Percentiles rank a stretch among this genome's conserved stretches.
Evolutionary conservation across 2,329 filamentous ascomycete genomes (phyloP).

Genomic region (Davidsoniella neocaledoniae): DNA sequence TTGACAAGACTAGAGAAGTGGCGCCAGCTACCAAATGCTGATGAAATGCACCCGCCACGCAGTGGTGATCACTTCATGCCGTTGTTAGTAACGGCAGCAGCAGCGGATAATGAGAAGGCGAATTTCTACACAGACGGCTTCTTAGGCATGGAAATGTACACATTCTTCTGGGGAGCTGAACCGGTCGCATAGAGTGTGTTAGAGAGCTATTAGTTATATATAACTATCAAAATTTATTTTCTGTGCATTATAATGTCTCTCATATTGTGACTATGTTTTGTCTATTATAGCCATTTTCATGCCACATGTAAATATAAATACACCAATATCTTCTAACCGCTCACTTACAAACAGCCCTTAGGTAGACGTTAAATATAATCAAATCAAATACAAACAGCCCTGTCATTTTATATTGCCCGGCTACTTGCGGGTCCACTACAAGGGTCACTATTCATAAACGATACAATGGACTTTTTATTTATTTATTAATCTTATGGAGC

Average conservation of each 20-base stretch:
- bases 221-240: background rate
- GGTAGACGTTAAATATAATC: no score
- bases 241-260: no score
- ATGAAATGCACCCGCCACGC: constrained; percentile 35
- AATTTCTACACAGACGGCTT: constrained; percentile 32
- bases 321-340: background rate
- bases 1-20: constrained; percentile 27
- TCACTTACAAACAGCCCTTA: no score
- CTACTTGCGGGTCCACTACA: no score
- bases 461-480: no score
- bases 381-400: no score
- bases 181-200: constrained; percentile 11
- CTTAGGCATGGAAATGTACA: constrained; percentile 31
- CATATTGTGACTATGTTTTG: no score
- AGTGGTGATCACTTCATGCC: constrained; percentile 44
- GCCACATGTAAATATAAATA: no score
- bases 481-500: no score
- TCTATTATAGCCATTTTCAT: no score
- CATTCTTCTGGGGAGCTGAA: constrained; percentile 35
- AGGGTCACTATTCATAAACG: no score
- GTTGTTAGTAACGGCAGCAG: constrained; percentile 37
- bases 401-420: no score
- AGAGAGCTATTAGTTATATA: background rate
- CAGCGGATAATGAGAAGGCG: constrained; percentile 28
- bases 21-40: constrained; percentile 30